These are phyloP conservation scores for Fusarium sp. DNA, from an alignment of 2,329 filamentous ascomycete genomes.

Conservation along the genomic window DNA sequence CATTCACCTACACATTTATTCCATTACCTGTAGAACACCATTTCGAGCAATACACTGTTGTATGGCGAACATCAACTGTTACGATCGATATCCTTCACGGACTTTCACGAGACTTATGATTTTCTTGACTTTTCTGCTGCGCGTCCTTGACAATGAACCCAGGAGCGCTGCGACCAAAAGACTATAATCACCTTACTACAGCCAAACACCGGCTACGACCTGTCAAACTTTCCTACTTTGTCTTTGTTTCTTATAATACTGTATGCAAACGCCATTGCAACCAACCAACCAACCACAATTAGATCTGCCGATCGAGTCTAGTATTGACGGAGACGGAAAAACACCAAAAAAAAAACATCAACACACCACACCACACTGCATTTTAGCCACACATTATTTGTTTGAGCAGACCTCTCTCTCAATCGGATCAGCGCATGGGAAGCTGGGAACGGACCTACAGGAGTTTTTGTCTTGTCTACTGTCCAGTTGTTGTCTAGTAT, in stretches of 20 bases:
- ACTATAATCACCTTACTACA: conserved; percentile 37
- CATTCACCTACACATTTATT: conserved; percentile 8
- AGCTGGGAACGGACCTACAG: conserved; percentile 27
- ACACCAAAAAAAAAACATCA: conserved; percentile 32
- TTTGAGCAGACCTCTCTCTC: conserved; percentile 28
- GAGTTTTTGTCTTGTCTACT: conserved; percentile 36
- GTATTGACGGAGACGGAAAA: conserved; percentile 22
- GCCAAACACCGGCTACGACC: conserved; percentile 38
- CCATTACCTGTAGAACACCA: conserved; percentile 1
- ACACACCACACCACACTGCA: conserved; percentile 15
- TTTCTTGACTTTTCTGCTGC: conserved; percentile 33
- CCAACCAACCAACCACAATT: conserved; percentile 2
- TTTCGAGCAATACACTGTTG: conserved; percentile 12
- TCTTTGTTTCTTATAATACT: conserved; percentile 30
- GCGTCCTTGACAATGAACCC: conserved; percentile 24
- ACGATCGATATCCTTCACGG: conserved; percentile 44
- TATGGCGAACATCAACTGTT: conserved; percentile 30
- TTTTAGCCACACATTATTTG: conserved; percentile 25
- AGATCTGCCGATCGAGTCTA: conserved; percentile 20
- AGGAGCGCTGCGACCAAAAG: conserved; percentile 31
- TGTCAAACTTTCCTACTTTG: conserved; percentile 22
- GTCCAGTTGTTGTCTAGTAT: conserved; percentile 13
- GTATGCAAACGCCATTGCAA: conserved; percentile 16
- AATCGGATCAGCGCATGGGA: conserved; percentile 28
- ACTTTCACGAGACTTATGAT: conserved; percentile 46